A percentile compares a stretch with the other conserved stretches of the same genome.
phyloP scores from a whole-genome alignment of 495 filamentous ascomycete species.

The Astrocystis sublimbata region DNA sequence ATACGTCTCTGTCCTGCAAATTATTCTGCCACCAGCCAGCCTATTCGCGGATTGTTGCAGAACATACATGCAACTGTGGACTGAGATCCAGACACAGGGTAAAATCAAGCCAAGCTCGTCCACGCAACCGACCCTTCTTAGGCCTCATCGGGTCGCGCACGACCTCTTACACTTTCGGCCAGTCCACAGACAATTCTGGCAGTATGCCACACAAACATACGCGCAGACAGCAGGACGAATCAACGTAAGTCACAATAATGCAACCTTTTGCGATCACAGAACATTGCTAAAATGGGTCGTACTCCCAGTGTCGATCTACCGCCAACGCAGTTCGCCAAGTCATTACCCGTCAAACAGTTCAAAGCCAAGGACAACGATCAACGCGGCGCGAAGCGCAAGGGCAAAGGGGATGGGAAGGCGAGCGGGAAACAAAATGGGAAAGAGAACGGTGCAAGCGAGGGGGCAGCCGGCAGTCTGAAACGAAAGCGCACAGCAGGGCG shows the following conservation, averaged over 20 bases:
- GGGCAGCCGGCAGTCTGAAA: slow-evolving; percentile 42
- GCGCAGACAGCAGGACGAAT: slow-evolving; percentile 53
- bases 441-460: slow-evolving; percentile 26
- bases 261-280: background rate
- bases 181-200: background rate
- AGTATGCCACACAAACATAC: slow-evolving; percentile 88
- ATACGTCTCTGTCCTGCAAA: background rate
- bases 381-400: slow-evolving; percentile 28
- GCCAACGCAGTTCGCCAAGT: slow-evolving; percentile 65
- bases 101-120: background rate
- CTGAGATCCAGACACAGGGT: background rate
- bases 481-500: slow-evolving; percentile 49
- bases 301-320: slow-evolving; percentile 68
- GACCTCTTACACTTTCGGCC: background rate
- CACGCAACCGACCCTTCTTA: background rate
- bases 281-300: slow-evolving; percentile 31
- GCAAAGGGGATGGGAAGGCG: slow-evolving; percentile 25
- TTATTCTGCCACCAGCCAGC: background rate
- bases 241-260: slow-evolving; percentile 34
- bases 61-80: background rate
- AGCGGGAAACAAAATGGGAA: too few species aligned
- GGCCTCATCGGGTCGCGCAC: too few species aligned
- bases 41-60: background rate
- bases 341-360: slow-evolving; percentile 59
- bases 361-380: slow-evolving; percentile 31